These are phyloP conservation scores for Cardamine occulta DNA, from an alignment of 345 rosid genomes.

Conservation along the genomic window DNA sequence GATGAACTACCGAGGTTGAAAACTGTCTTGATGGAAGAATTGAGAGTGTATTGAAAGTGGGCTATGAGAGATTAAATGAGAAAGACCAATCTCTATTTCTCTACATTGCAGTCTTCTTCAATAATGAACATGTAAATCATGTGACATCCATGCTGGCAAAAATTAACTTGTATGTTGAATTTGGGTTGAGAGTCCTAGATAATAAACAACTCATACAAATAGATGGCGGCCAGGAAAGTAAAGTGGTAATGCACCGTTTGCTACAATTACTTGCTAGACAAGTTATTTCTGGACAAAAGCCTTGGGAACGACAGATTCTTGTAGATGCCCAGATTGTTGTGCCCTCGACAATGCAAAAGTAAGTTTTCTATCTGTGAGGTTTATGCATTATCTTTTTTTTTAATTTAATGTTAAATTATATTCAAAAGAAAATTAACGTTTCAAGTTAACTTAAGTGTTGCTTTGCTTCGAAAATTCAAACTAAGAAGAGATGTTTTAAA, in stretches of 20 bases:
- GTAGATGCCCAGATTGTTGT: conserved; percentile 1
- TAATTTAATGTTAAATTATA: too few relatives aligned
- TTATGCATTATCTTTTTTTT: too few relatives aligned
- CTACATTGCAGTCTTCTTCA: conserved; percentile 25
- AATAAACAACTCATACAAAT: neutral
- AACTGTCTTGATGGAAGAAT: neutral
- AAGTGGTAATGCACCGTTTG: conserved; percentile 34
- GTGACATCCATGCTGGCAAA: neutral
- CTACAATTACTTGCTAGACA: conserved; percentile 35
- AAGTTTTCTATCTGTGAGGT: neutral
- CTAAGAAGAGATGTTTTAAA: too few relatives aligned
- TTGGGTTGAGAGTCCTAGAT: neutral
- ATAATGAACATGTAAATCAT: neutral
- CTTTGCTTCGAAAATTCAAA: too few relatives aligned
- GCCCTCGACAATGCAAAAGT: conserved; percentile 15
- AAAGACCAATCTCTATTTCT: conserved; percentile 30
- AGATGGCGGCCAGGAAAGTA: neutral
- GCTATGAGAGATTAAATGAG: conserved; percentile 34
- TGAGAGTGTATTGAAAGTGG: conserved; percentile 5
- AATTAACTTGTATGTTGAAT: neutral
- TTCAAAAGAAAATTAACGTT: too few relatives aligned
- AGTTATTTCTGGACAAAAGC: conserved; percentile 12
- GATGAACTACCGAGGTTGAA: neutral
- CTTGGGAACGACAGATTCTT: conserved; percentile 25
- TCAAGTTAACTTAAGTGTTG: too few relatives aligned